These are phyloP conservation scores for Sporothrix globosa DNA, from an alignment of 2,329 filamentous ascomycete species.

Conservation along the genomic window DNA sequence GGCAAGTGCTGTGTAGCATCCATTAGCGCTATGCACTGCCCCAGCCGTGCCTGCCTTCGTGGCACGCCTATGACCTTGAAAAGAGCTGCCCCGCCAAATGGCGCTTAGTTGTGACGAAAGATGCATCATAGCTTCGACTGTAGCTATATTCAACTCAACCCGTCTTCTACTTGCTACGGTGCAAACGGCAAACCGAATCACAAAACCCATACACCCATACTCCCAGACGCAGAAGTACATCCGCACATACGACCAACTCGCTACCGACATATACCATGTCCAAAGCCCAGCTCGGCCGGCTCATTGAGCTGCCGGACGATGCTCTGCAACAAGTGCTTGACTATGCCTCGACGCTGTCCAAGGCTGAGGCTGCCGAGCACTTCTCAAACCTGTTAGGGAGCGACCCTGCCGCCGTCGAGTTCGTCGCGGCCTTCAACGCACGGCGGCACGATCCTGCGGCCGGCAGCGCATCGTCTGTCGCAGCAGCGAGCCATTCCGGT, in stretches of 20 bases:
- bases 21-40: not conserved
- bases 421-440: constrained; percentile 80
- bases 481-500: constrained; percentile 1
- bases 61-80: not conserved
- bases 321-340: constrained; percentile 83
- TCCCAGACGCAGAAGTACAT: too few relatives aligned
- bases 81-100: constrained; percentile 21
- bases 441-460: constrained; percentile 53
- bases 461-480: constrained; percentile 7
- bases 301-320: constrained; percentile 83
- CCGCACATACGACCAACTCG: not conserved
- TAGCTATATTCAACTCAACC: not conserved
- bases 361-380: constrained; percentile 77
- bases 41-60: not conserved
- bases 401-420: constrained; percentile 74
- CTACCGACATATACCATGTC: constrained; percentile 50
- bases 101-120: not conserved
- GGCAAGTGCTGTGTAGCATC: not conserved
- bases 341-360: constrained; percentile 77
- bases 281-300: constrained; percentile 69
- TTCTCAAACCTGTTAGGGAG: constrained; percentile 88
- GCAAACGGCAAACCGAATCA: not conserved
- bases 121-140: constrained; percentile 1
- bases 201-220: not conserved
- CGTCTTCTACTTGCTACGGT: not conserved